Percentiles rank a stretch among this genome's conserved stretches.
Conservation (phyloP, 2,329 filamentous ascomycete species). For the Passalora sequoiae region DNA sequence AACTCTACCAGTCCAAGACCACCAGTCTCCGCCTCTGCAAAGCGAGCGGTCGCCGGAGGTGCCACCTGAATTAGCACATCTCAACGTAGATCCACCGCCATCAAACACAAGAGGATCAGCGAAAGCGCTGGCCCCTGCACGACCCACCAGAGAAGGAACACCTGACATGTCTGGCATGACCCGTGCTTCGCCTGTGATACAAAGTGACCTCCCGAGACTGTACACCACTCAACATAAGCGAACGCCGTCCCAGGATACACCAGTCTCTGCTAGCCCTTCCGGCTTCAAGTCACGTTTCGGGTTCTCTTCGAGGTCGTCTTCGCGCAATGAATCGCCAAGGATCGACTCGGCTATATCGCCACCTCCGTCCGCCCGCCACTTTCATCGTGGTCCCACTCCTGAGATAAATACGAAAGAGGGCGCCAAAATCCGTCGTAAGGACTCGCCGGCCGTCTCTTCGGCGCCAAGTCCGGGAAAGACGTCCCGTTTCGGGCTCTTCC, state of each 20-base stretch:
- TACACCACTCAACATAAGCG: constrained; percentile 47
- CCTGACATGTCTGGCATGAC: constrained; percentile 41
- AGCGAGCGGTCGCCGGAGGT: constrained; percentile 15
- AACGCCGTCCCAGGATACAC: constrained; percentile 45
- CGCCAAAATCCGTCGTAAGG: constrained; percentile 25
- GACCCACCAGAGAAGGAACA: constrained; percentile 45
- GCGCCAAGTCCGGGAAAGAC: constrained; percentile 57
- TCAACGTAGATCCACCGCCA: constrained; percentile 58
- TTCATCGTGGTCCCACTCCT: constrained; percentile 17
- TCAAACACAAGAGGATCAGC: constrained; percentile 35
- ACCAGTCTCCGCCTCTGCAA: no score
- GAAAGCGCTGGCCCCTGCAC: constrained; percentile 41
- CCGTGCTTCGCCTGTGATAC: constrained; percentile 50
- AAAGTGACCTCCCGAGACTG: constrained; percentile 51
- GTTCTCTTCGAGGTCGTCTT: constrained; percentile 30
- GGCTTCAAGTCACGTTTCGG: constrained; percentile 38
- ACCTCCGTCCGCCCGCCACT: constrained; percentile 21
- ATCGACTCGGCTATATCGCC: constrained; percentile 33
- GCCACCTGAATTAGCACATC: constrained; percentile 43
- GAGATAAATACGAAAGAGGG: constrained; percentile 11
- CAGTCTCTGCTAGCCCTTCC: constrained; percentile 33
- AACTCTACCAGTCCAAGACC: no score
- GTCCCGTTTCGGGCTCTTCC: constrained; percentile 72
- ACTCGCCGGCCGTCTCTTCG: constrained; percentile 40
- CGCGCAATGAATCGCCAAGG: constrained; percentile 29